phyloP scores from a whole-genome alignment of 2,329 filamentous ascomycete genomes.

The Talaromyces rugulosus region DNA sequence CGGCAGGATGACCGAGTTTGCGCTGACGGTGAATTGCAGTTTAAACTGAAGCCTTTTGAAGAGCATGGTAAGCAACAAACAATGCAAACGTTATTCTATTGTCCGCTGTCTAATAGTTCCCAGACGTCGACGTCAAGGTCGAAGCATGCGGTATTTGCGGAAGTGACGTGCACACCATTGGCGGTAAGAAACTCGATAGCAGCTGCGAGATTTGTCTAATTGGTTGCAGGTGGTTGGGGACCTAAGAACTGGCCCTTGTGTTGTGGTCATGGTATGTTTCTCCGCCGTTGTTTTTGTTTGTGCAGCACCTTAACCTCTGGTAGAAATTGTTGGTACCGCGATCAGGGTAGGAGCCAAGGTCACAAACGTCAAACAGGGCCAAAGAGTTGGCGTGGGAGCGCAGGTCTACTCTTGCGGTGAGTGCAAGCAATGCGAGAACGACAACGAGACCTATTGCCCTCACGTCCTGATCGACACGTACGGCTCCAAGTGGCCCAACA shows the following conservation, averaged over 20 bases:
- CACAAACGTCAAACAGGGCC: constrained; percentile 56
- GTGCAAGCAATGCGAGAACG: constrained; percentile 61
- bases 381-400: constrained; percentile 66
- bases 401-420: constrained; percentile 62
- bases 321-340: constrained; percentile 66
- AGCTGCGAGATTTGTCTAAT: background rate
- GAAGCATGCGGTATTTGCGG: constrained; percentile 74
- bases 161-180: constrained; percentile 68
- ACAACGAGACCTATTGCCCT: constrained; percentile 67
- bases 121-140: constrained; percentile 81
- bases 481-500: constrained; percentile 52
- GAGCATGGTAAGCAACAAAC: constrained; percentile 51
- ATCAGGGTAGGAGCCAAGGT: constrained; percentile 64
- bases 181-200: constrained; percentile 22
- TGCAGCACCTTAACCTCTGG: background rate
- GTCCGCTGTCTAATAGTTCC: background rate
- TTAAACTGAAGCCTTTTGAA: constrained; percentile 79
- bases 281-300: background rate
- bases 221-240: constrained; percentile 48
- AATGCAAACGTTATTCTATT: background rate
- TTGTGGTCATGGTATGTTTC: constrained; percentile 45
- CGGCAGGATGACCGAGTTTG: background rate
- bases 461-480: constrained; percentile 50
- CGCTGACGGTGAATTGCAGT: constrained; percentile 45
- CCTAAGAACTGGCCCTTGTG: constrained; percentile 49